Conservation (phyloP, 805 yeast genomes). For the Cephaloascus albidus region DNA sequence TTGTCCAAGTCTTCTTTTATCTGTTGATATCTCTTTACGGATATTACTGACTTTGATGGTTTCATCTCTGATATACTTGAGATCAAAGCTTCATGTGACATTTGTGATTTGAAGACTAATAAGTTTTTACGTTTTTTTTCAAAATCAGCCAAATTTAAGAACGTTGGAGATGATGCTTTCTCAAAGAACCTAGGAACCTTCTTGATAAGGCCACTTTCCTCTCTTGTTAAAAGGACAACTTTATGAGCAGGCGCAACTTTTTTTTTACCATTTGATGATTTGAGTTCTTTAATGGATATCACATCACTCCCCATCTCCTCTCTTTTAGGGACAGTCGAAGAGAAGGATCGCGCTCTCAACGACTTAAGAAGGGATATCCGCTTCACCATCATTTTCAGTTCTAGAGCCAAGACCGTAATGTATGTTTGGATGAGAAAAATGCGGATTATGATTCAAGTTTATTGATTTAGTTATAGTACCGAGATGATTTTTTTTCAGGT, state of each 20-base stretch:
- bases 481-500: too few relatives aligned
- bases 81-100: slow-evolving; percentile 12
- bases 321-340: neutral
- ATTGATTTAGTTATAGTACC: too few relatives aligned
- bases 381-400: too few relatives aligned
- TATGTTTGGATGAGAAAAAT: too few relatives aligned
- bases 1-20: slow-evolving; percentile 9
- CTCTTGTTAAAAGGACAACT: neutral
- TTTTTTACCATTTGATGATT: neutral
- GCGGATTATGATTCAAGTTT: too few relatives aligned
- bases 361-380: too few relatives aligned
- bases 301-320: neutral
- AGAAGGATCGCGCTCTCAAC: neutral
- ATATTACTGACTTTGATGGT: slow-evolving; percentile 10
- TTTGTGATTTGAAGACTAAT: slow-evolving; percentile 14
- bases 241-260: neutral
- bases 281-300: neutral
- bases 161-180: neutral
- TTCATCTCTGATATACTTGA: slow-evolving; percentile 14
- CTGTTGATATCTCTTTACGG: slow-evolving; percentile 10
- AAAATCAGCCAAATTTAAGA: slow-evolving; percentile 7
- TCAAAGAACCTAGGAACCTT: neutral
- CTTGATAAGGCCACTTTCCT: neutral
- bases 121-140: slow-evolving; percentile 15
- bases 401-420: too few relatives aligned